Conservation (phyloP, 441 rosid genomes). For the Populus tomentosa region DNA sequence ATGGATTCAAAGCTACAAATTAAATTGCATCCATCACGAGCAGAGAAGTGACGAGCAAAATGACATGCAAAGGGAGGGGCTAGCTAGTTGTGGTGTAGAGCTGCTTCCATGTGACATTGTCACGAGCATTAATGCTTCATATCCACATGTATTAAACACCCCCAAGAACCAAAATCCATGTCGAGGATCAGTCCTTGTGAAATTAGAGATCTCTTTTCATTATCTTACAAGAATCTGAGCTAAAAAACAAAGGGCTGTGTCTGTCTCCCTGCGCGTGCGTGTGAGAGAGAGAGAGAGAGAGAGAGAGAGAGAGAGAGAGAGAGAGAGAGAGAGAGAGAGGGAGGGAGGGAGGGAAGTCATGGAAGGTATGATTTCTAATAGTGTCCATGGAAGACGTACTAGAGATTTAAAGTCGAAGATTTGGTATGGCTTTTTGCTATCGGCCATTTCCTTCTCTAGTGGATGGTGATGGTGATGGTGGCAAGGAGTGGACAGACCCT, state of each 20-base stretch:
- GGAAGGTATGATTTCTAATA: constrained; percentile 3
- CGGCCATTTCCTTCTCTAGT: neutral
- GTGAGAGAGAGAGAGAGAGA: too few species aligned
- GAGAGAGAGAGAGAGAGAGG: too few species aligned
- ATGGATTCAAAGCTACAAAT: neutral
- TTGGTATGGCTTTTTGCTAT: neutral
- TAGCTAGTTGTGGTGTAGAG: constrained; percentile 14
- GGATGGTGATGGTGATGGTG: constrained; percentile 9
- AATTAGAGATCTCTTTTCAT: constrained; percentile 6
- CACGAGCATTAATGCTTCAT: constrained; percentile 24
- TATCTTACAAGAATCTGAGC: constrained; percentile 20
- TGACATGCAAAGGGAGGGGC: neutral
- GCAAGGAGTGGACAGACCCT: neutral
- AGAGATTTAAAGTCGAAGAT: constrained; percentile 8
- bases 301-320: too few species aligned
- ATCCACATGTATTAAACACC: neutral
- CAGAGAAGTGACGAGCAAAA: neutral
- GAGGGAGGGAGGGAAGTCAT: neutral
- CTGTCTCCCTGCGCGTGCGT: too few species aligned
- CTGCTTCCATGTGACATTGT: constrained; percentile 31
- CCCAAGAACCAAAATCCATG: neutral
- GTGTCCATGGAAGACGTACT: neutral
- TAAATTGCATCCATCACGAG: neutral
- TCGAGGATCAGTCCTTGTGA: constrained; percentile 25
- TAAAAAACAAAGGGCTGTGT: neutral